These are phyloP conservation scores for Podospora fimiseda DNA, from an alignment of 495 filamentous ascomycete species.

Conservation along the genomic window DNA sequence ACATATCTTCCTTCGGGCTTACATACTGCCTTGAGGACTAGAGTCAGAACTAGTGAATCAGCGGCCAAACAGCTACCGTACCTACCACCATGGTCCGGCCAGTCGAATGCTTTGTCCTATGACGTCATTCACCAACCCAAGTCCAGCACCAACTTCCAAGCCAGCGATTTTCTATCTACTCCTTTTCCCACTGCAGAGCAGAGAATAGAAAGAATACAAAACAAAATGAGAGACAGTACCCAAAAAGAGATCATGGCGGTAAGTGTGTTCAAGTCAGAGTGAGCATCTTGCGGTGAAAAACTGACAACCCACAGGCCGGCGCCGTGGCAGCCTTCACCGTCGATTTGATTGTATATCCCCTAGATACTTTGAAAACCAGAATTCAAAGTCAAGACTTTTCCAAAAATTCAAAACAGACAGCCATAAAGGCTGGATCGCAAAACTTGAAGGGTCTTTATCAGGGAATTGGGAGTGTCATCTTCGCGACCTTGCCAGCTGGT, in stretches of 20 bases:
- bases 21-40: no score
- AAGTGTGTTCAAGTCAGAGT: background rate
- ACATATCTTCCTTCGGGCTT: no score
- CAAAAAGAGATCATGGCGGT: background rate
- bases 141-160: no score
- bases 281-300: background rate
- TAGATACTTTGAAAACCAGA: conserved; percentile 82
- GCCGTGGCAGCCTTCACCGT: conserved; percentile 73
- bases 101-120: no score
- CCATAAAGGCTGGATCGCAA: conserved; percentile 46
- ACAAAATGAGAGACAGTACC: background rate
- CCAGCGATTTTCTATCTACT: no score
- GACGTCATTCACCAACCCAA: no score
- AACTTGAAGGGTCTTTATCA: conserved; percentile 78
- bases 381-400: conserved; percentile 65
- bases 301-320: conserved; percentile 52
- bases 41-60: no score
- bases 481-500: conserved; percentile 86
- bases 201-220: no score
- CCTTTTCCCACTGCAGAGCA: no score
- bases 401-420: conserved; percentile 31
- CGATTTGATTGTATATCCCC: conserved; percentile 73
- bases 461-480: conserved; percentile 77
- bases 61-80: no score
- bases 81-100: no score